phyloP scores from a whole-genome alignment of 2,329 filamentous ascomycete genomes.

The Intubia oerlemansii region DNA sequence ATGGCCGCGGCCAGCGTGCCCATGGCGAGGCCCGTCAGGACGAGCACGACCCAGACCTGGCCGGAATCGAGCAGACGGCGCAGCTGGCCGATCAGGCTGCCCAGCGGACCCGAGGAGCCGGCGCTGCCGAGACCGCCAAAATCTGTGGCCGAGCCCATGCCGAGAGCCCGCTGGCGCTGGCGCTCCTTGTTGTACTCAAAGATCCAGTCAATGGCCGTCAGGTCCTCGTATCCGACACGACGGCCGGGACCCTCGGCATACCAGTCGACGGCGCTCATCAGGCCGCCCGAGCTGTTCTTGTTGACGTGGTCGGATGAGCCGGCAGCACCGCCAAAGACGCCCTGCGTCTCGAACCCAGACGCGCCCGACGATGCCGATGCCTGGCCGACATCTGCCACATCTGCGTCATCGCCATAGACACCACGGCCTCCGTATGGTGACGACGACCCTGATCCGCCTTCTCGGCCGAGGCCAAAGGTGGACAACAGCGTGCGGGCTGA shows the following conservation, averaged over 20 bases:
- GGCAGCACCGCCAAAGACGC: slow-evolving; percentile 1
- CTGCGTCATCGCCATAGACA: neutral
- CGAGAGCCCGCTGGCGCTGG: slow-evolving; percentile 58
- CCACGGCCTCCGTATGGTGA: too few relatives aligned
- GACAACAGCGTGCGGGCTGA: slow-evolving; percentile 24
- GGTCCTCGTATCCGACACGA: slow-evolving; percentile 82
- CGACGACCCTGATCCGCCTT: neutral
- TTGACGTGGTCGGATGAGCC: neutral
- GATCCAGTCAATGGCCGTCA: slow-evolving; percentile 98
- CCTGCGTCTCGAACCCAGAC: slow-evolving; percentile 4
- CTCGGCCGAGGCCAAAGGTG: slow-evolving; percentile 14
- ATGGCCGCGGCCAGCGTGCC: slow-evolving; percentile 75
- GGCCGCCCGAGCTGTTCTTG: neutral
- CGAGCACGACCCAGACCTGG: slow-evolving; percentile 78
- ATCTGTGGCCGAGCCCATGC: too few relatives aligned
- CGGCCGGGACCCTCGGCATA: slow-evolving; percentile 67
- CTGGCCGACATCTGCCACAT: neutral
- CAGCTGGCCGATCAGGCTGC: slow-evolving; percentile 35
- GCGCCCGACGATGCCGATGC: neutral
- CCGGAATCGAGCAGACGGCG: slow-evolving; percentile 61
- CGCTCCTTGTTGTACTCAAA: slow-evolving; percentile 96
- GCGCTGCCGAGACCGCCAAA: too few relatives aligned
- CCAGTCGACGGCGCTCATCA: slow-evolving; percentile 43
- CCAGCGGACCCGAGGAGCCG: slow-evolving; percentile 44
- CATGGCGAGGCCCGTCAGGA: slow-evolving; percentile 66